phyloP scores from a whole-genome alignment of 805 yeast genomes.

The Kodamaea neixiangensis region DNA sequence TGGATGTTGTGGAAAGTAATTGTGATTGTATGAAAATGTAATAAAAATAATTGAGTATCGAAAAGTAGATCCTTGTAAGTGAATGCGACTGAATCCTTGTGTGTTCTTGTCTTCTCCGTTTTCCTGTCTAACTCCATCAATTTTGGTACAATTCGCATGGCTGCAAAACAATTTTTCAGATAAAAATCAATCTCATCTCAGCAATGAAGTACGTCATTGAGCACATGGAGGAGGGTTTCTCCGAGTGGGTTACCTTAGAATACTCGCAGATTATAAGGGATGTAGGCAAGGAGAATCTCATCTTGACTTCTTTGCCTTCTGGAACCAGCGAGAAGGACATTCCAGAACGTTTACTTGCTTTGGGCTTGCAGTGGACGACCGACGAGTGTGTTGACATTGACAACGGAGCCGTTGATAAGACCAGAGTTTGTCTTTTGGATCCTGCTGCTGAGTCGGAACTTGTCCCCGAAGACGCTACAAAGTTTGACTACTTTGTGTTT shows the following conservation, averaged over 20 bases:
- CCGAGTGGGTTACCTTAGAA: conserved; percentile 93
- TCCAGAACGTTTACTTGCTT: conserved; percentile 56
- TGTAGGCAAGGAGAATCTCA: conserved; percentile 73
- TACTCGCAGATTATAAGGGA: conserved; percentile 81
- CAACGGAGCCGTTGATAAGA: conserved; percentile 41
- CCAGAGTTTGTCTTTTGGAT: conserved; percentile 79
- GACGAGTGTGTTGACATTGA: conserved; percentile 62
- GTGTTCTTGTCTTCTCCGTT: too few relatives aligned
- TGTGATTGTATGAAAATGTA: too few relatives aligned
- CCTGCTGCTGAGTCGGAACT: conserved; percentile 82
- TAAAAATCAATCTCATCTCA: conserved; percentile 3
- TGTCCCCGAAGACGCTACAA: conserved; percentile 61
- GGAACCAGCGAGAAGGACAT: conserved; percentile 61
- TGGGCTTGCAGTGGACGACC: conserved; percentile 82
- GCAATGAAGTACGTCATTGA: conserved; percentile 88
- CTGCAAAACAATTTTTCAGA: not conserved
- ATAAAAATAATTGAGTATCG: too few relatives aligned
- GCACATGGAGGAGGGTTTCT: conserved; percentile 96
- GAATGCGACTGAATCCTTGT: too few relatives aligned
- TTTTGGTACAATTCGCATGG: not conserved
- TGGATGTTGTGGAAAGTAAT: conserved; percentile 15
- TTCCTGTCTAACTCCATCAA: too few relatives aligned
- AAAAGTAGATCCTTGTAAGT: too few relatives aligned
- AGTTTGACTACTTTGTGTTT: conserved; percentile 86
- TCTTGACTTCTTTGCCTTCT: conserved; percentile 73